A percentile compares a stretch with the other conserved stretches of the same genome.
phyloP scores from a whole-genome alignment of 2,329 filamentous ascomycete genomes.

The Pyricularia sp. region DNA sequence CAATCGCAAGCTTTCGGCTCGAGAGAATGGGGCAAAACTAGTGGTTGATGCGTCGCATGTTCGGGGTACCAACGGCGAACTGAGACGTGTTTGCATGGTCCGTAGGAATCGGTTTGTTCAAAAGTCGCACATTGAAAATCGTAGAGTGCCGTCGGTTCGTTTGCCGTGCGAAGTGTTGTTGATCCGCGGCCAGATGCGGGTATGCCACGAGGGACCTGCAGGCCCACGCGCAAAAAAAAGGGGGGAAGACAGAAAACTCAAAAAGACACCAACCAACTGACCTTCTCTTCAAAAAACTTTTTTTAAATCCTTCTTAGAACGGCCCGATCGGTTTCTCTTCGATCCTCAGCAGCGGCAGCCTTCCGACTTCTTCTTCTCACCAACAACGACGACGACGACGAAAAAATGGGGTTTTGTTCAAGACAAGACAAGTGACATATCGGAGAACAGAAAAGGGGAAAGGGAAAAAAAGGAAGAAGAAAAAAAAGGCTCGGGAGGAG shows the following conservation, averaged over 20 bases:
- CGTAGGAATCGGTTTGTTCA: neutral
- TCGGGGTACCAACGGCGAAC: neutral
- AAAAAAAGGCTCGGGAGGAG: conserved; percentile 1
- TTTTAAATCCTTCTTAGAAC: neutral
- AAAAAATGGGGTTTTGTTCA: neutral
- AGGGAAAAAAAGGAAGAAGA: conserved; percentile 10
- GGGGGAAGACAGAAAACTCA: conserved; percentile 3
- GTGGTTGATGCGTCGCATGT: neutral
- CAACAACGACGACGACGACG: conserved; percentile 10
- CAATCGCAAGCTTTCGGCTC: neutral
- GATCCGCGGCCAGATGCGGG: neutral
- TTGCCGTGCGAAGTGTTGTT: neutral
- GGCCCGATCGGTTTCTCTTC: neutral
- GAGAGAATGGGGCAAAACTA: neutral
- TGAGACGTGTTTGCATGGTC: neutral
- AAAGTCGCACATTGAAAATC: neutral
- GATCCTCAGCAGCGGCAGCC: conserved; percentile 9
- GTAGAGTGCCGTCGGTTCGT: neutral
- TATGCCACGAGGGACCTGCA: neutral
- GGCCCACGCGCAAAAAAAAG: neutral
- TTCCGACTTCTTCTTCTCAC: conserved; percentile 11
- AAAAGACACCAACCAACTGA: conserved; percentile 2
- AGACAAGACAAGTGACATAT: conserved; percentile 5
- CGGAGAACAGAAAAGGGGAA: conserved; percentile 9
- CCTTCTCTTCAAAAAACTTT: conserved; percentile 4